Base-by-base conservation (phyloP, 73 alveolate species). In the Paramecium biaurelia region DNA sequence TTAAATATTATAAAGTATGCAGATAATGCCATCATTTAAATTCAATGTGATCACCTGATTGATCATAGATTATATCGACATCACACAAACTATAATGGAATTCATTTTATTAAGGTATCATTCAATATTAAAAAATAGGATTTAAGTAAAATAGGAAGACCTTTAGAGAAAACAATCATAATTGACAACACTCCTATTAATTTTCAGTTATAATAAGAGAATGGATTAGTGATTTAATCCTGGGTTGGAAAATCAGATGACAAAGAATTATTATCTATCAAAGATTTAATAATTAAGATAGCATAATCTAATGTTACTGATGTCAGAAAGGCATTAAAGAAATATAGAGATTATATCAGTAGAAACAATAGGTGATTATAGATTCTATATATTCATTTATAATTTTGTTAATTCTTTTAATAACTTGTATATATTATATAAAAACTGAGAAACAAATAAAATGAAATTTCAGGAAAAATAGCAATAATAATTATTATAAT, bases 61-160 rank as follows among this genome's bases (percentile, higher is more conserved):
- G 59, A 47, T 47, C 59, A 47, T 70, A 92, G 96, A 47, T 88
- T 97, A 2, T 97, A 93, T 82, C 92, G 99, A 59, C 97, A 97
- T 92, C 99, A 97, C 85, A 96, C 98, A 70, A 92, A 96, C 8
- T 93, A 88, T 70, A 92, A 92, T 47, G 59, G 59, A 14, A 47
- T 47, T 47, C 59, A 47, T 47, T 47, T 47, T 47, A 47, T 47
- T 15, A 47, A 47, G 6, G 59, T 47, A 47, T 47, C 3, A 57
- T 70, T 94, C 47, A 95, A 96, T 15, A 58, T 95, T 96, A 89
- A 3, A n/a, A 74, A 34, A 9, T 57, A 86, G 42, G 93, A 86
- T 11, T 35, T 86, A 23, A 57, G 87, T 57, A 86, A 86, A 67
- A 21, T 86, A 57, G 85, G 93, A 10, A 86, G 93, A 63, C 70